A percentile compares a stretch with the other conserved stretches of the same genome.
These are phyloP conservation scores for Acer saccharum DNA, from an alignment of 345 rosid species.

Conservation along the genomic window DNA sequence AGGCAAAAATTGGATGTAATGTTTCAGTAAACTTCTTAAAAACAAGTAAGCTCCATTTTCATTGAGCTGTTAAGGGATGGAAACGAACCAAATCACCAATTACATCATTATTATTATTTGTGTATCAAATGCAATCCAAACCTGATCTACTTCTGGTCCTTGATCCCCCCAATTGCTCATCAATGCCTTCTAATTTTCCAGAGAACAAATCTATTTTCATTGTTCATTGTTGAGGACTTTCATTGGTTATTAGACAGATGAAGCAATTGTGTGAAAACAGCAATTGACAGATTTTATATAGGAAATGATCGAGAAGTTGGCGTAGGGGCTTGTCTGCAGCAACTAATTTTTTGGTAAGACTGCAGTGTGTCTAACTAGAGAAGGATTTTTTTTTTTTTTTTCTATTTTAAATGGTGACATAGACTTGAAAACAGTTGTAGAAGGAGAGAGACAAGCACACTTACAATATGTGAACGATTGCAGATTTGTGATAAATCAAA, in stretches of 20 bases:
- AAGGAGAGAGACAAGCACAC: background rate
- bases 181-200: background rate
- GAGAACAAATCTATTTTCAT: constrained; percentile 2
- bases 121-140: background rate
- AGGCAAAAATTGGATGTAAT: constrained; percentile 21
- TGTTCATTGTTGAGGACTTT: background rate
- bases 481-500: background rate
- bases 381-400: background rate
- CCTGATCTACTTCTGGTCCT: background rate
- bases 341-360: constrained; percentile 1
- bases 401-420: background rate
- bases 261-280: background rate
- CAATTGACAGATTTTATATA: background rate
- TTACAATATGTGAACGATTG: background rate
- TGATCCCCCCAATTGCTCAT: background rate
- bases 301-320: background rate
- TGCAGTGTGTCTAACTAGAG: background rate
- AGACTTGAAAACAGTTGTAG: background rate
- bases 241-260: background rate
- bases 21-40: background rate
- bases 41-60: background rate
- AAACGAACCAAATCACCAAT: background rate
- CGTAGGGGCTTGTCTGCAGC: background rate
- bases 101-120: background rate
- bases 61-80: background rate